phyloP scores from a whole-genome alignment of 768 basidiomycete genomes.

The Suillus decipiens region DNA sequence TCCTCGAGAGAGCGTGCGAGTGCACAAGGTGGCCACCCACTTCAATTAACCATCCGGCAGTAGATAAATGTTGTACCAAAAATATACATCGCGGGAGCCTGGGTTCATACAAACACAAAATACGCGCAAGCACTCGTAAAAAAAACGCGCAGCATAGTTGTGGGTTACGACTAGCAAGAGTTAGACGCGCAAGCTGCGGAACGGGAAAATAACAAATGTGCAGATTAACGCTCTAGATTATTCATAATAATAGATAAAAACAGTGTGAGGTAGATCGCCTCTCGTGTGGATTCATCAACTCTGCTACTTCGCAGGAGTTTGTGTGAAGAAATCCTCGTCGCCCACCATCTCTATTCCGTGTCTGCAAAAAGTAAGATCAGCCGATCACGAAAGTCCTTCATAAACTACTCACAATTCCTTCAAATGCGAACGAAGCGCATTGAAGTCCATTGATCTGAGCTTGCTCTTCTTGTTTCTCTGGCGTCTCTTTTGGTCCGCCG shows the following conservation, averaged over 20 bases:
- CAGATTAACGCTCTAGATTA: background rate
- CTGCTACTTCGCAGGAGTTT: slow-evolving; percentile 5
- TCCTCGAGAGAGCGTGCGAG: too few species aligned
- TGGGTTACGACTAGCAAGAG: too few species aligned
- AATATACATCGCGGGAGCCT: too few species aligned
- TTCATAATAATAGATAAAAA: background rate
- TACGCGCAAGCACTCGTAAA: too few species aligned
- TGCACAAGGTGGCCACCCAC: too few species aligned
- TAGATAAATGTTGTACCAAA: too few species aligned
- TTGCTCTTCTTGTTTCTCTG: slow-evolving; percentile 12
- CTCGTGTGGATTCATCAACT: background rate
- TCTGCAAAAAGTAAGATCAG: slow-evolving; percentile 35
- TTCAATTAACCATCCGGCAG: too few species aligned
- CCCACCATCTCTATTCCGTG: slow-evolving; percentile 48
- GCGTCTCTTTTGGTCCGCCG: slow-evolving; percentile 3
- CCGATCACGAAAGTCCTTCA: background rate
- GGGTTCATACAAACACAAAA: too few species aligned
- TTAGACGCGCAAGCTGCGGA: too few species aligned
- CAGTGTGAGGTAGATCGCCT: background rate
- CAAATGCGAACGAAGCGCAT: slow-evolving; percentile 63
- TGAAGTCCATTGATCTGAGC: slow-evolving; percentile 43
- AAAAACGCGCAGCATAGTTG: too few species aligned
- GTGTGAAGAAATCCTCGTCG: slow-evolving; percentile 56
- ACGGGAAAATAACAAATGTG: too few species aligned
- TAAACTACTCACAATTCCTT: slow-evolving; percentile 54